Conservation (phyloP, 345 rosid species). For the Euphorbia tirucalli region DNA sequence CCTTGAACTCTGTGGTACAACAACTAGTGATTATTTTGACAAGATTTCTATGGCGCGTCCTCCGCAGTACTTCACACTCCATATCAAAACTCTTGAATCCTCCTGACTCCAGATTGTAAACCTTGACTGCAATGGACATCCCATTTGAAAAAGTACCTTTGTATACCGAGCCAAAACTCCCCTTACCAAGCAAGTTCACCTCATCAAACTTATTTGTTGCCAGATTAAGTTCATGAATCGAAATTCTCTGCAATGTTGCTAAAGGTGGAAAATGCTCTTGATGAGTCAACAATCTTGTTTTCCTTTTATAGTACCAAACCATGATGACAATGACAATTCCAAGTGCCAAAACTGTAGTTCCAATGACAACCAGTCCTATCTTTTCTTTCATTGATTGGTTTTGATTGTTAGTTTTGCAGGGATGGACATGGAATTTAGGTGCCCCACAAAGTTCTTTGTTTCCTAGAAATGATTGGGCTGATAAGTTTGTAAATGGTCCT, state of each 20-base stretch:
- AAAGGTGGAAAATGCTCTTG: neutral
- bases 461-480: neutral
- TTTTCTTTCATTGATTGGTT: neutral
- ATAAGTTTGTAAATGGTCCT: neutral
- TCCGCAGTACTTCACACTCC: slow-evolving; percentile 3
- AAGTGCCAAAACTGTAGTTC: neutral
- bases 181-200: too few relatives aligned
- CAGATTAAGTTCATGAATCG: too few relatives aligned
- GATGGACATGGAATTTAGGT: slow-evolving; percentile 13
- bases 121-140: slow-evolving; percentile 11
- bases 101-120: slow-evolving; percentile 1
- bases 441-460: slow-evolving; percentile 21
- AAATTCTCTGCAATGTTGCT: too few relatives aligned
- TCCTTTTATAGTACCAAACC: neutral
- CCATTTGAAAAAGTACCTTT: neutral
- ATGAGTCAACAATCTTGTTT: neutral
- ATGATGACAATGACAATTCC: neutral
- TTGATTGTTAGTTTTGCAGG: slow-evolving; percentile 9
- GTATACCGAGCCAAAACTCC: too few relatives aligned
- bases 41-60: too few relatives aligned
- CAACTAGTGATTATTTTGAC: slow-evolving; percentile 8
- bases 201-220: too few relatives aligned
- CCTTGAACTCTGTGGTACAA: slow-evolving; percentile 7
- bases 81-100: slow-evolving; percentile 2
- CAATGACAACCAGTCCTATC: neutral